Evolutionary conservation across 768 basidiomycete species (phyloP).

Genomic region (Terana coerulea): DNA sequence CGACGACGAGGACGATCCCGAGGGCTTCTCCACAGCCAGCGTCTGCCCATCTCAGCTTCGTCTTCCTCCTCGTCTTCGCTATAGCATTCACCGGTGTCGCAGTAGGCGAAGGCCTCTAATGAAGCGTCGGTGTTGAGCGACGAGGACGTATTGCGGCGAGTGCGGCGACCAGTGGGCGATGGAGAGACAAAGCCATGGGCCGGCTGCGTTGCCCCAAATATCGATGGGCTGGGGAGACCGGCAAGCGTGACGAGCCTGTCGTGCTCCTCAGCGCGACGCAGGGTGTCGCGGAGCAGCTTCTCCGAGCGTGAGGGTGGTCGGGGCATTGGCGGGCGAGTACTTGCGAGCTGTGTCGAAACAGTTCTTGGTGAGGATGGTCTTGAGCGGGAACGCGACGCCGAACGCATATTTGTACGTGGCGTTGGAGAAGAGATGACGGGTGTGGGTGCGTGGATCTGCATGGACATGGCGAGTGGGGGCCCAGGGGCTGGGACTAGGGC

Average conservation of each 20-base stretch:
- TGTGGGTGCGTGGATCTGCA: constrained; percentile 29
- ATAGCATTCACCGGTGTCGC: constrained; percentile 8
- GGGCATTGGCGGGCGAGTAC: constrained; percentile 23
- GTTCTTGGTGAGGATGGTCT: constrained; percentile 22
- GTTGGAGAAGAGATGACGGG: constrained; percentile 24
- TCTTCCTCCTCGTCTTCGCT: constrained; percentile 17
- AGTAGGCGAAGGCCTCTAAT: constrained; percentile 19
- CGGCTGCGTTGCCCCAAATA: constrained; percentile 13
- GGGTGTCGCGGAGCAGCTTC: constrained; percentile 51
- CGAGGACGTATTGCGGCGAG: constrained; percentile 25
- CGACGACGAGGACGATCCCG: constrained; percentile 15
- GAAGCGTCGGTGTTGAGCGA: constrained; percentile 22
- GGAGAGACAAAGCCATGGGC: constrained; percentile 17
- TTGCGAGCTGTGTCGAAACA: constrained; percentile 13
- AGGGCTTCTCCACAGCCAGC: constrained; percentile 19
- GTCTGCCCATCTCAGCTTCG: constrained; percentile 12
- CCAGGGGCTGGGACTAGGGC: constrained; percentile 22
- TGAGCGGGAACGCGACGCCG: constrained; percentile 20
- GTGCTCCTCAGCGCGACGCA: constrained; percentile 45
- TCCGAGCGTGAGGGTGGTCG: constrained; percentile 51
- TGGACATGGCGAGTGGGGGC: constrained; percentile 36
- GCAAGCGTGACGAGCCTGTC: constrained; percentile 30
- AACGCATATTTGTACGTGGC: constrained; percentile 12
- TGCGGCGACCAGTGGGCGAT: constrained; percentile 22
- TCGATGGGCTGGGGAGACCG: constrained; percentile 16